Conservation (phyloP, 2,329 filamentous ascomycete species). For the Claviceps sp. region DNA sequence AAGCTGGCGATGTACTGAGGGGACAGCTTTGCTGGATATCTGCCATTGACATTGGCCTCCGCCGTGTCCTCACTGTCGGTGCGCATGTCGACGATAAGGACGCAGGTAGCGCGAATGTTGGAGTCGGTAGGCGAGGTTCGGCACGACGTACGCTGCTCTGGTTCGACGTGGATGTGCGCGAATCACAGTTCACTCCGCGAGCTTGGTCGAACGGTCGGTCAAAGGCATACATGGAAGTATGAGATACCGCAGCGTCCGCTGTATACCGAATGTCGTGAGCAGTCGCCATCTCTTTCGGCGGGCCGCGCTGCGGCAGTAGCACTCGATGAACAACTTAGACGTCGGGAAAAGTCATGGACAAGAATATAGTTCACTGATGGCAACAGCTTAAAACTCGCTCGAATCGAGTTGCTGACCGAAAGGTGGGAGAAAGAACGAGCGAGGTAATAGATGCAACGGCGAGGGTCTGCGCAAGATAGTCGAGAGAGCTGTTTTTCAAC, state of each 20-base stretch:
- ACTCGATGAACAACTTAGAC: constrained; percentile 25
- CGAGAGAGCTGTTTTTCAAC: background rate
- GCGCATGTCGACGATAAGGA: constrained; percentile 22
- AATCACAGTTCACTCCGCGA: background rate
- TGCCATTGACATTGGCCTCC: constrained; percentile 40
- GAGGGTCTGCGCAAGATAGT: background rate
- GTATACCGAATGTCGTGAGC: constrained; percentile 24
- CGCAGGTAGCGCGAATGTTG: constrained; percentile 50
- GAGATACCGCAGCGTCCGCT: constrained; percentile 12
- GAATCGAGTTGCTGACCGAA: background rate
- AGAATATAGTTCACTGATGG: background rate
- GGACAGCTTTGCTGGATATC: constrained; percentile 25
- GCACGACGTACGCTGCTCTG: background rate
- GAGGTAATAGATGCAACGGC: background rate
- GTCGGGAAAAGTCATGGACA: constrained; percentile 27
- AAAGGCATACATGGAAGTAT: constrained; percentile 5
- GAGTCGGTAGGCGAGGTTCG: constrained; percentile 39
- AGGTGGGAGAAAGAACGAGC: background rate
- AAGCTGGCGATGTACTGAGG: constrained; percentile 13
- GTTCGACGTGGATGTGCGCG: background rate
- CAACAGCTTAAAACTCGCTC: background rate
- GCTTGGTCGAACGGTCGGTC: constrained; percentile 8
- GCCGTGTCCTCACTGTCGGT: constrained; percentile 34
- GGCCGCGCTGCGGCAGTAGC: constrained; percentile 36
- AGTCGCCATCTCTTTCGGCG: constrained; percentile 29